Percentiles rank a stretch among this genome's conserved stretches.
Conservation (phyloP, 345 rosid genomes). For the Barbarea vulgaris region DNA sequence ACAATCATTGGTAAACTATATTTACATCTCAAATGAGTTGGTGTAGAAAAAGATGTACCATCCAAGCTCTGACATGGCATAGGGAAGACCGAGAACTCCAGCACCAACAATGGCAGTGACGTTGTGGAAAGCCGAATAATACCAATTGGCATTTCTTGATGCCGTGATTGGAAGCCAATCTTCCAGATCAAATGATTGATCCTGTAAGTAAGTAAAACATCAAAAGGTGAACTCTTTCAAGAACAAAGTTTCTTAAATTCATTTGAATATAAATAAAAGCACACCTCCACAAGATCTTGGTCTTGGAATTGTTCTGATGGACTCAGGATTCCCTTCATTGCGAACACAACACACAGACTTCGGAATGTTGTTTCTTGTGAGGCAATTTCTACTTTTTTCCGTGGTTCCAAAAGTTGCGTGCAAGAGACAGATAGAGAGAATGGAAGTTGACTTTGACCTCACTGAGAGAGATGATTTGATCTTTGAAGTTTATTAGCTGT, state of each 20-base stretch:
- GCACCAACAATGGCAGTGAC: conserved; percentile 74
- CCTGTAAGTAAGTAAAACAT: conserved; percentile 8
- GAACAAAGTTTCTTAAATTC: neutral
- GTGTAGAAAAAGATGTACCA: conserved; percentile 36
- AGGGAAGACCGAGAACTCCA: conserved; percentile 63
- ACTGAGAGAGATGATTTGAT: neutral
- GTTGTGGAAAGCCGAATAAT: conserved; percentile 68
- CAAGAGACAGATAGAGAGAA: neutral
- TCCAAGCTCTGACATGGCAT: conserved; percentile 63
- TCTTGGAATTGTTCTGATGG: neutral
- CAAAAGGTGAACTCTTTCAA: neutral
- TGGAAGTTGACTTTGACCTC: conserved; percentile 32
- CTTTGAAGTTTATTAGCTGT: neutral
- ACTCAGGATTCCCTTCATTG: neutral
- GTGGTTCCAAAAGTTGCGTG: neutral
- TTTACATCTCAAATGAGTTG: neutral
- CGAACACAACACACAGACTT: neutral
- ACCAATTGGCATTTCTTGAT: conserved; percentile 61
- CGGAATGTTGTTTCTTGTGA: conserved; percentile 11
- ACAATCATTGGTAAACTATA: neutral
- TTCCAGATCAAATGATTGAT: conserved; percentile 34
- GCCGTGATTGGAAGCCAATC: conserved; percentile 68
- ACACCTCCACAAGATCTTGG: conserved; percentile 25
- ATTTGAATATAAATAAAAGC: neutral
- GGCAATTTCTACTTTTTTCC: neutral